Evolutionary conservation across 1,284 basidiomycete genomes (phyloP), one percentile per base, ranked within the genome.

Genomic region (Pisolithus thermaeus): DNA sequence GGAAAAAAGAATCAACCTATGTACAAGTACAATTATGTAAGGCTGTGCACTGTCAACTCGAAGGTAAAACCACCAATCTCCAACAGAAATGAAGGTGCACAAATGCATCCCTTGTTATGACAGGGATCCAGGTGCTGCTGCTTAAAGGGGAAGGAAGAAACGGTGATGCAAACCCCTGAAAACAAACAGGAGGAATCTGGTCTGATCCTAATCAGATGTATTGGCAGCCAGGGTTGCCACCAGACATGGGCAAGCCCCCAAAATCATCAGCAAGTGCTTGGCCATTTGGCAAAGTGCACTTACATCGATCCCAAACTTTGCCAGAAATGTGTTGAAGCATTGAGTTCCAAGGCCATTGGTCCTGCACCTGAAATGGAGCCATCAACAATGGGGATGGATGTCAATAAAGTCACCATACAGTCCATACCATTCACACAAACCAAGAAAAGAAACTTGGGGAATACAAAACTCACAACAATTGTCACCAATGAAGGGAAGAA

Each of bases 211-310:
- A 14, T 46, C 8, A 30, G 35, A 22, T 50, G 49, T 25, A 46
- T 50, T n/a, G 42, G 43, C 7, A 50, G 42, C 20, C 6, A 38
- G 16, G 44, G 44, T 16, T 52, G 51, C n/a, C 8, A 16, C 7
- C 41, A 30, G 8, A 44, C 51, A 7, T 49, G 51, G 42, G 28
- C 41, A 18, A 39, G n/a, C 22, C 42, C 51, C 12, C 20, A 18
- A 12, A 28, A 37, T n/a, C 12, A n/a, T 20, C 41, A 49, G 14
- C 35, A 23, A 5, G 30, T 52, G 7, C 40, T 52, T 28, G 47
- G 28, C 14, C 51, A 52, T 28, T 20, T 36, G 3, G 41, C 47
- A 14, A 52, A 52, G 32, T 49, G 41, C 22, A 37, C 14, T 12
- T 49, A 35, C 14, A 22, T 52, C 11, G 25, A n/a, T 22, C 23